A percentile compares a stretch with the other conserved stretches of the same genome.
phyloP scores from a whole-genome alignment of 768 basidiomycete genomes.

The Lactarius vividus region DNA sequence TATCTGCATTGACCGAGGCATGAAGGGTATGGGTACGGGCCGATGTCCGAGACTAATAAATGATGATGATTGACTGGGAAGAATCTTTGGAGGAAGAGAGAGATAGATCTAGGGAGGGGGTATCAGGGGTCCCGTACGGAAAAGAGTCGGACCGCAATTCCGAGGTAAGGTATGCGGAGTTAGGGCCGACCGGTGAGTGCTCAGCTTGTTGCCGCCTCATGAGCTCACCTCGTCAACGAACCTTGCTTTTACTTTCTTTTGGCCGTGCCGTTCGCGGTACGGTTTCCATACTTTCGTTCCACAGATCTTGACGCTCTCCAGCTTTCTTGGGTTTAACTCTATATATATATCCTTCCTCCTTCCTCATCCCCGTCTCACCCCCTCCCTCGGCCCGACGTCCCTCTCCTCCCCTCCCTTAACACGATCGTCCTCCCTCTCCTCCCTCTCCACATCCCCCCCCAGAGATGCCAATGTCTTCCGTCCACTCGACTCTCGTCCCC shows the following conservation, averaged over 20 bases:
- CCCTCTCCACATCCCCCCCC: conserved; percentile 16
- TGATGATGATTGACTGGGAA: background rate
- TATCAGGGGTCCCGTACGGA: background rate
- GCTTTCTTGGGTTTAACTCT: background rate
- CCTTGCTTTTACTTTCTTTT: background rate
- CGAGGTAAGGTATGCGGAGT: conserved; percentile 10
- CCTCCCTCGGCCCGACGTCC: conserved; percentile 3
- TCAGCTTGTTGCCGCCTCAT: background rate
- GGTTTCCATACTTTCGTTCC: conserved; percentile 1
- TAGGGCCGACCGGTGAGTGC: background rate
- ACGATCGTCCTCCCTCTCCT: background rate
- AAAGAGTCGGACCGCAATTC: conserved; percentile 6
- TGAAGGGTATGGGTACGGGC: background rate
- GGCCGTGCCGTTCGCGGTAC: background rate
- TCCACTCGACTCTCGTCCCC: background rate
- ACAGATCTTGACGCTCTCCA: background rate
- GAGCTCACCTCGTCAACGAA: conserved; percentile 21
- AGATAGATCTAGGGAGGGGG: background rate
- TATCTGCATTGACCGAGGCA: conserved; percentile 8
- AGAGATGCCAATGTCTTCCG: conserved; percentile 14
- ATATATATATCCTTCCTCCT: conserved; percentile 7
- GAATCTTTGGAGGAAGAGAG: background rate
- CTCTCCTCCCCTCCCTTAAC: background rate
- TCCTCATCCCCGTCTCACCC: conserved; percentile 2
- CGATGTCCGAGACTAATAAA: background rate